Percentiles rank a stretch among this genome's conserved stretches.
These are phyloP conservation scores for Xylaria hypoxylon DNA, from an alignment of 2,329 filamentous ascomycete genomes.

Conservation along the genomic window DNA sequence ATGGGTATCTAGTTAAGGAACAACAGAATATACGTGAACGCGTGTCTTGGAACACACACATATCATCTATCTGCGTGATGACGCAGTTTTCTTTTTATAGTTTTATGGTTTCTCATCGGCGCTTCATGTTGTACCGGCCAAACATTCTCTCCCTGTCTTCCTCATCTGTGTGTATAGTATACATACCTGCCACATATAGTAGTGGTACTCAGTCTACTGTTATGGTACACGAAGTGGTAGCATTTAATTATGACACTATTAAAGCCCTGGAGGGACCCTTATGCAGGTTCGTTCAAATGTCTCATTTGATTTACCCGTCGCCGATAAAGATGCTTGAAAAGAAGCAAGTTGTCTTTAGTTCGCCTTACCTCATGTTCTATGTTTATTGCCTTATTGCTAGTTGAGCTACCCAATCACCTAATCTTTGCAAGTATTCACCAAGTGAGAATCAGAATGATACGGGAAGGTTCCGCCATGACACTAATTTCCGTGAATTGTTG, in stretches of 20 bases:
- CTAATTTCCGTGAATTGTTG: too few relatives aligned
- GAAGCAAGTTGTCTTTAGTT: not conserved
- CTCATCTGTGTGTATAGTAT: not conserved
- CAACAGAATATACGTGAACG: not conserved
- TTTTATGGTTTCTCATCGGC: not conserved
- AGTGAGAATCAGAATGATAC: too few relatives aligned
- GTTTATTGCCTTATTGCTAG: too few relatives aligned
- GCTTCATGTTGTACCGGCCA: too few relatives aligned
- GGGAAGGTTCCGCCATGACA: too few relatives aligned
- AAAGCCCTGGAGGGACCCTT: not conserved
- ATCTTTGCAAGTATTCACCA: too few relatives aligned
- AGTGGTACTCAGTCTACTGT: not conserved
- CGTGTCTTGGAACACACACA: not conserved
- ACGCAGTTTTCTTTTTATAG: slow-evolving; percentile 20
- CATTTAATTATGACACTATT: not conserved
- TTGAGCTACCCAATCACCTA: too few relatives aligned
- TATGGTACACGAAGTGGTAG: not conserved
- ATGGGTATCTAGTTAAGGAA: too few relatives aligned
- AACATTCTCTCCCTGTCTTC: not conserved
- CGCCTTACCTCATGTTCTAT: too few relatives aligned
- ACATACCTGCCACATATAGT: not conserved
- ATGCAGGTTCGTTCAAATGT: not conserved
- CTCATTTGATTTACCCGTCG: not conserved
- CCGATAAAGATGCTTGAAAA: not conserved
- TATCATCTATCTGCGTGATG: not conserved